A percentile compares a stretch with the other conserved stretches of the same genome.
Conservation (phyloP, 306 rosid species). For the Senna siamea region DNA sequence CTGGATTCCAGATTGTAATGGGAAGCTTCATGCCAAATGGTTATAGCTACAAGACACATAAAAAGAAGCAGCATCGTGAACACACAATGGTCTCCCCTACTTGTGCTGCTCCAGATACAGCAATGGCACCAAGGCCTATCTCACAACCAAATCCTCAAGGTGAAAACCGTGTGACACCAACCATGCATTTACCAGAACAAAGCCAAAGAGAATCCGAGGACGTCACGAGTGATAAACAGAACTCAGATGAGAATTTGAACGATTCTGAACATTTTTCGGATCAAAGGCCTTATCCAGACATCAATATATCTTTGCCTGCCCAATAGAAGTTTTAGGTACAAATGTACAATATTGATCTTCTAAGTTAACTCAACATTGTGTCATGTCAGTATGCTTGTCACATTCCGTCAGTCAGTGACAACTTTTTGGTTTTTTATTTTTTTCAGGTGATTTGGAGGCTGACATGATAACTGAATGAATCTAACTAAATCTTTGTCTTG, state of each 20-base stretch:
- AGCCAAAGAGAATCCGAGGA: constrained; percentile 47
- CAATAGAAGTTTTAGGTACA: constrained; percentile 48
- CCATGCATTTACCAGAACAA: constrained; percentile 41
- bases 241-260: constrained; percentile 52
- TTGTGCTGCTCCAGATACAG: constrained; percentile 29
- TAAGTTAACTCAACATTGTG: neutral
- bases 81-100: constrained; percentile 43
- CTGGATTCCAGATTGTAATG: constrained; percentile 56
- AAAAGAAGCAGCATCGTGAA: constrained; percentile 62
- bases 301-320: constrained; percentile 59
- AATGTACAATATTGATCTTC: neutral
- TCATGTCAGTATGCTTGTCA: neutral
- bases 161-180: constrained; percentile 28
- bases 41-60: constrained; percentile 43
- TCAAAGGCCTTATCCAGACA: constrained; percentile 72
- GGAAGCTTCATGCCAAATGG: constrained; percentile 77
- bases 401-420: neutral
- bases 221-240: constrained; percentile 40
- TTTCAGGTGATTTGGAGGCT: constrained; percentile 51
- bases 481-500: constrained; percentile 44
- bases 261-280: constrained; percentile 50
- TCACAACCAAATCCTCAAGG: constrained; percentile 55
- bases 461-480: constrained; percentile 51
- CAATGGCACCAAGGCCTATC: constrained; percentile 51
- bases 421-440: neutral